Evolutionary conservation across 768 basidiomycete genomes (phyloP), one percentile per base, ranked within the genome.

Genomic region (Lenzites betulinus): DNA sequence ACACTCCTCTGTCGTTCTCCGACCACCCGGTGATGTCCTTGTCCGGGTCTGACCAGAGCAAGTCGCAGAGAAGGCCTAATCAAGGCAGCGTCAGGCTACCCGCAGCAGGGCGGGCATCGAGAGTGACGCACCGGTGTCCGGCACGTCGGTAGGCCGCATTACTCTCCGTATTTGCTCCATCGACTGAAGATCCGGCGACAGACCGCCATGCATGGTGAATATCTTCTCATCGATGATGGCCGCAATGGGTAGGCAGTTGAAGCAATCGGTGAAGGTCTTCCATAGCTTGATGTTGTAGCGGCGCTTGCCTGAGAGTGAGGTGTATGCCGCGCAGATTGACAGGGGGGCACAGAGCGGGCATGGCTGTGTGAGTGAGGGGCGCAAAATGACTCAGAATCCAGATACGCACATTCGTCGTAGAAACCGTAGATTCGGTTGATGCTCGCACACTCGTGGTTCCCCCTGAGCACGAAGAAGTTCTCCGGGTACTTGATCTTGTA

Each of bases 401-500:
- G 28, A 48, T 36, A 85, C 93, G 69, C 70, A 96, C 96, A 98
- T 84, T 99, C 96, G 74, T 99, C 96, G 77, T 99, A 99, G 79
- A 99, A 99, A 59, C 96, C 96, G 77, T 99, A 99, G 78, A 99
- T 98, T 75, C 96, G 84, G 82, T 98, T 99, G 81, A 99, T 98
- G 76, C 93, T 94, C 66, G 96, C 96, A 73, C 96, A 97, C 78
- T 99, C 96, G 77, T 99, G 96, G 79, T 99, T 99, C 68, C 96
- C 96, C 70, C 96, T 83, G 64, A 99, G 85, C 75, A 99, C 95
- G 81, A 99, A 99, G 81, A 99, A 99, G 83, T 99, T 99, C 86
- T 99, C 96, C 53, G 96, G 96, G 82, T 98, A 99, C 84, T 98
- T 99, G 83, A 96, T 96, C 85, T 99, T 99, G 90, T 99, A 99